These are phyloP conservation scores for Pseudophaeomoniella oleicola DNA, from an alignment of 2,329 filamentous ascomycete genomes.

Conservation along the genomic window DNA sequence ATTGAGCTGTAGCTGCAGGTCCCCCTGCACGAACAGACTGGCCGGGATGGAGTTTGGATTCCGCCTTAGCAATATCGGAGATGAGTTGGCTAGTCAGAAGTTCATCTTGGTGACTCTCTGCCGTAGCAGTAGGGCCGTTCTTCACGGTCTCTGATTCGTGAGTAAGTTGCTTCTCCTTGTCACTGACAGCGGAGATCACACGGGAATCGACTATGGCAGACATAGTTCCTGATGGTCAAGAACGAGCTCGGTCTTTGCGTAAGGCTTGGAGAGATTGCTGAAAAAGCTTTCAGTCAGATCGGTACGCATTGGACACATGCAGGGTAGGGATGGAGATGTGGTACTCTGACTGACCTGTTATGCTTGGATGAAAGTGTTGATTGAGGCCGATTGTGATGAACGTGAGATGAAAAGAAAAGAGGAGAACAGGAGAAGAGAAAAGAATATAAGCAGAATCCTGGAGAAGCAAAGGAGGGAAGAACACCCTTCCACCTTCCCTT, in stretches of 20 bases:
- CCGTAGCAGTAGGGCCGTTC: conserved; percentile 25
- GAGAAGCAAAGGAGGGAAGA: no score
- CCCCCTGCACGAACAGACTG: conserved; percentile 19
- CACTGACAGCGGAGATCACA: conserved; percentile 25
- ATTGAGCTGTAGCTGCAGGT: conserved; percentile 24
- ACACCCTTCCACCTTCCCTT: no score
- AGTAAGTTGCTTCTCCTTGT: conserved; percentile 24
- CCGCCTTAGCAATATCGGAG: conserved; percentile 26
- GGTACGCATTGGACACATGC: no score
- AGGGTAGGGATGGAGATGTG: no score
- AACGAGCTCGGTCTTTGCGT: not conserved
- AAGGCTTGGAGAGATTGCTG: no score
- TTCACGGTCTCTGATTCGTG: conserved; percentile 18
- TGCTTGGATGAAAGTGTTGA: no score
- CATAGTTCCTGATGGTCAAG: not conserved
- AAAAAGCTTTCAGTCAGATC: no score
- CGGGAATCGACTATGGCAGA: conserved; percentile 6
- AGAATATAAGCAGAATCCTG: no score
- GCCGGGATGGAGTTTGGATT: conserved; percentile 23
- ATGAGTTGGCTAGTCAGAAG: conserved; percentile 19
- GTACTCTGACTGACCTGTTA: no score
- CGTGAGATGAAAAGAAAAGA: no score
- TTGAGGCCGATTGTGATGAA: no score
- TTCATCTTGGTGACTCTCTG: conserved; percentile 22
- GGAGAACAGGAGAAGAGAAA: no score